A percentile compares a stretch with the other conserved stretches of the same genome.
Evolutionary conservation across 257 asterid genomes (phyloP).

Genomic region (Lycium ferocissimum): DNA sequence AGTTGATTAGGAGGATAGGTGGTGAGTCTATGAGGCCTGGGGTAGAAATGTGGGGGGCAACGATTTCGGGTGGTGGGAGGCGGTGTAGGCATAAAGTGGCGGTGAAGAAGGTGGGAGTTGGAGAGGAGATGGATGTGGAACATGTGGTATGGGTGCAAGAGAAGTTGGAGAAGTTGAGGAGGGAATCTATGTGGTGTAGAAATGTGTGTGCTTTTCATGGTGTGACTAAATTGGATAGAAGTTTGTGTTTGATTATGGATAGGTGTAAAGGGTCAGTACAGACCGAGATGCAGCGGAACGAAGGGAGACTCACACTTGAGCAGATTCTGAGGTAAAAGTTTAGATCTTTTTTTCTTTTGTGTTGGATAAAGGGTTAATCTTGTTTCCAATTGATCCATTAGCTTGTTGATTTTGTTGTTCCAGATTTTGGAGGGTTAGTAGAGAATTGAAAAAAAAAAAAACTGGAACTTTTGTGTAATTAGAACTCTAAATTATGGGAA

Average conservation of each 20-base stretch:
- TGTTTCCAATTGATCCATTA: neutral
- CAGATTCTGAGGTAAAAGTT: conserved; percentile 86
- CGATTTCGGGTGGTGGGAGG: conserved; percentile 48
- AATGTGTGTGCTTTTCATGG: conserved; percentile 97
- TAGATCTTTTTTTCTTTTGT: conserved; percentile 31
- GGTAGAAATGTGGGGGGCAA: conserved; percentile 79
- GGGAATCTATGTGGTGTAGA: conserved; percentile 93
- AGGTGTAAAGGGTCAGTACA: conserved; percentile 86
- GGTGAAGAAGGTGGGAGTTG: conserved; percentile 74
- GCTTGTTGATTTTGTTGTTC: neutral
- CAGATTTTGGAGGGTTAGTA: conserved; percentile 1
- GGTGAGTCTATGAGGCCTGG: conserved; percentile 54
- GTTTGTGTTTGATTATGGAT: conserved; percentile 87
- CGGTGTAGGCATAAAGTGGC: conserved; percentile 84
- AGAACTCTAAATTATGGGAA: conserved; percentile 18
- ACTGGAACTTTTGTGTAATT: neutral
- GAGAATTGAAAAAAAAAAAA: neutral
- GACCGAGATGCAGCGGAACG: conserved; percentile 87
- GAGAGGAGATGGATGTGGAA: conserved; percentile 61
- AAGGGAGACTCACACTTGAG: conserved; percentile 93
- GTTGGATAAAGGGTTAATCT: conserved; percentile 18
- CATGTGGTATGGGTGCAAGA: conserved; percentile 81
- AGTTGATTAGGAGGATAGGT: conserved; percentile 72
- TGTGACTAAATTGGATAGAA: conserved; percentile 59
- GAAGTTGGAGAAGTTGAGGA: conserved; percentile 81